Base-by-base conservation (phyloP, 768 basidiomycete genomes). In the Mycena vulgaris region DNA sequence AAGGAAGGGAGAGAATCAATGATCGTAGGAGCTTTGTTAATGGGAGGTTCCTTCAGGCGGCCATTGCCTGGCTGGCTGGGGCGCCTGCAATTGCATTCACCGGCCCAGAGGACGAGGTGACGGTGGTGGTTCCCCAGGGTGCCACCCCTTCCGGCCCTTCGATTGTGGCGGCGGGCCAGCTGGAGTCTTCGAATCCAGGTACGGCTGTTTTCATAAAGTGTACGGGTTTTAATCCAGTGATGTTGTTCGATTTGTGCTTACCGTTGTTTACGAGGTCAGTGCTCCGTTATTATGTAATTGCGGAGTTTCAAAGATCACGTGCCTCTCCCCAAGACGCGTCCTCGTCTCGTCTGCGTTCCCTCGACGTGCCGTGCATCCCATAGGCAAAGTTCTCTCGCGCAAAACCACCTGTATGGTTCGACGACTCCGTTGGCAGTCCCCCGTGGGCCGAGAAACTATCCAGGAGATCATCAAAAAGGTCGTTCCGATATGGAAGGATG, bases 111-210 rank as follows among this genome's bases (percentile, higher is more conserved):
- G 25, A 5, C 30, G 52, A 14, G 23, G 57, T 10, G 1, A 63
- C 61, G 17, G 69, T 47, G 21, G 42, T 27, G 4, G 31, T 62
- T 3, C 77, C 77, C 78, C 77, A 80, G 6, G 80, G 75, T 5
- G 56, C 23, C 6, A 68, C 57, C 4, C 78, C 77, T 35, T 72
- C 75, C 8, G 47, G 47, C 25, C 47, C 78, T 56, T 76, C 73
- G 19, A 67, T 71, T n/a, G 74, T 53, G 9, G 72, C 76, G 27
- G 67, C 31, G 10, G 68, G 33, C 79, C 78, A 81, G 0, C 58
- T 63, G 21, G 75, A 66, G 51, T 77, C 76, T 33, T 79, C 47
- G 49, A 77, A 72, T 10, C 45, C 67, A 49, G 67, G 60, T 6
- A 21, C n/a, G n/a, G n/a, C n/a, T n/a, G n/a, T n/a, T n/a, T n/a